Conservation (phyloP, 805 yeast genomes). For the Nakazawaea ishiwadae region DNA sequence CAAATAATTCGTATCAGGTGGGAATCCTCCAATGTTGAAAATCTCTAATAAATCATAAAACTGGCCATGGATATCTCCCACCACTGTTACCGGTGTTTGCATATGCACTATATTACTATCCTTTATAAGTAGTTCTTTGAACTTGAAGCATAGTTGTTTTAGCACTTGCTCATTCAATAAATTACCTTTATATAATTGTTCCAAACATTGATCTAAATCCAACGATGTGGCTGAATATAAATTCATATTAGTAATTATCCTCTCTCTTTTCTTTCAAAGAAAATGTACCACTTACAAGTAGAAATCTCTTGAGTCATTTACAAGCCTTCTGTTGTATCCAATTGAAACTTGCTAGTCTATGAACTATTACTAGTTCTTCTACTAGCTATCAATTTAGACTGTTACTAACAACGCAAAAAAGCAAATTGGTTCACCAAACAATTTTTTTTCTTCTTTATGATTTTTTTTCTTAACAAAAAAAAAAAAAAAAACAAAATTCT, state of each 20-base stretch:
- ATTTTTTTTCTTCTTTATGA: too few relatives aligned
- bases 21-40: conserved; percentile 87
- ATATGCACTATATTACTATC: conserved; percentile 88
- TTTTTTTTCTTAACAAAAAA: too few relatives aligned
- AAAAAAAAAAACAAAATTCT: too few relatives aligned
- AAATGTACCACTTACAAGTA: background rate
- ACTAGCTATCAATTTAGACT: too few relatives aligned
- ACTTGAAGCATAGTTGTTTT: conserved; percentile 68
- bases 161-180: conserved; percentile 68
- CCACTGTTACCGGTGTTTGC: conserved; percentile 85
- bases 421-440: too few relatives aligned
- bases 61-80: conserved; percentile 98
- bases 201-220: conserved; percentile 70
- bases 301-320: conserved; percentile 4
- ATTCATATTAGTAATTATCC: too few relatives aligned
- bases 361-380: too few relatives aligned
- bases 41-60: conserved; percentile 91
- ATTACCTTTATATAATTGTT: conserved; percentile 56
- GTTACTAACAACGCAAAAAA: too few relatives aligned
- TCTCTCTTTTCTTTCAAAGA: too few relatives aligned
- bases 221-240: conserved; percentile 19
- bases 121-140: conserved; percentile 72
- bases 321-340: background rate
- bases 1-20: conserved; percentile 90
- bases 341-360: too few relatives aligned